A percentile compares a stretch with the other conserved stretches of the same genome.
phyloP scores from a whole-genome alignment of 345 rosid genomes.

The Pistacia atlantica region DNA sequence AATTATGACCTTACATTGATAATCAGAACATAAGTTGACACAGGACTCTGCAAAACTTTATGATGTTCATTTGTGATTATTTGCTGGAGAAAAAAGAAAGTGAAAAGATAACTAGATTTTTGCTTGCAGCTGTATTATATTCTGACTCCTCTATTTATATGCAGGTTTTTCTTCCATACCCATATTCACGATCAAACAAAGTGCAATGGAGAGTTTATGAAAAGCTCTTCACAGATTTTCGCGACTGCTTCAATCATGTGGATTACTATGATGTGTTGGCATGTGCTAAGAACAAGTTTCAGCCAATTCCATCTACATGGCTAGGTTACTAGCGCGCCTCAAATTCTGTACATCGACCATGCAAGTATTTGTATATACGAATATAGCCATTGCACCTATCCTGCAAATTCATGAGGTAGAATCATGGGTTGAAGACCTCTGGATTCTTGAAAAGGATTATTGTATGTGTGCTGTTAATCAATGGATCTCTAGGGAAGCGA shows the following conservation, averaged over 20 bases:
- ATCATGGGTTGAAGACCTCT: not conserved
- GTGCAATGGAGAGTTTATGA: constrained; percentile 82
- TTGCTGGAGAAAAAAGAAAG: not conserved
- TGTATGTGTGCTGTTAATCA: not conserved
- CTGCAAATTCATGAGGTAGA: not conserved
- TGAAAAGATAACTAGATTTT: not conserved
- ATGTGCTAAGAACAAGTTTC: constrained; percentile 79
- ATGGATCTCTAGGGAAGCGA: not conserved
- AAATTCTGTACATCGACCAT: not conserved
- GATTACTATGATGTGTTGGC: constrained; percentile 72
- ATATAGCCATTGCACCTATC: not conserved
- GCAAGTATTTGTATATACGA: not conserved
- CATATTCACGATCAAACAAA: constrained; percentile 67
- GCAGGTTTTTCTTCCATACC: constrained; percentile 84
- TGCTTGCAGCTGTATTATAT: not conserved
- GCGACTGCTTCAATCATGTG: constrained; percentile 62
- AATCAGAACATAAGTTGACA: not conserved
- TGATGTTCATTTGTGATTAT: not conserved
- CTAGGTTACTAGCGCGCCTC: constrained; percentile 51
- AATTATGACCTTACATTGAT: not conserved
- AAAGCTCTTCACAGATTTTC: constrained; percentile 82
- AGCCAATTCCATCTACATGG: constrained; percentile 75
- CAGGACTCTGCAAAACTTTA: not conserved
- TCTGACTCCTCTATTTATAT: not conserved
- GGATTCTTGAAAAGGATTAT: too few relatives aligned